Base-by-base conservation (phyloP, 1,284 basidiomycete species). In the Veloboletus limbatus region DNA sequence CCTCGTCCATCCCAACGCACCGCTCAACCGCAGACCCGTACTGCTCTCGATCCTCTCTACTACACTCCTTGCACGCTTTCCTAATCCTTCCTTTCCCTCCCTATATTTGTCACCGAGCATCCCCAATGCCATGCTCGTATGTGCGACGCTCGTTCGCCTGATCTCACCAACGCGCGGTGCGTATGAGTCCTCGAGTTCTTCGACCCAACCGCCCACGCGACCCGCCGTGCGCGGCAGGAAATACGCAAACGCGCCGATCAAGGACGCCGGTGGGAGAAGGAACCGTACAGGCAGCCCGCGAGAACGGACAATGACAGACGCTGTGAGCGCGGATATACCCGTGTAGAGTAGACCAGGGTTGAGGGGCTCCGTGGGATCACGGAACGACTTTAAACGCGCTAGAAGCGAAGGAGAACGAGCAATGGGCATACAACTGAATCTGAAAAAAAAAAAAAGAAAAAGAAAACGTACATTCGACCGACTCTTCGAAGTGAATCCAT, bases 331-430 rank as follows among this genome's bases (percentile, higher is more conserved):
- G 2, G 91, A 85, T 31, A 97, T 81, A 38, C 92, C 90, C 45
- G 92, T 85, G 70, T 94, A 95, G 49, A 95, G 82, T 10, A 88
- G 63, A 16, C 88, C 90, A 1, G 94, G 94, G 6, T 85, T 93
- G 30, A 97, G 77, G 1, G 83, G 74, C 70, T 97, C 94, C 42
- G 86, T 75, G 1, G 82, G 77, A 2, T 89, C 82, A 20, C 90
- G 70, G 57, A 97, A 78, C 6, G 85, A 78, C 67, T 93, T 94
- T 36, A 96, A 74, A 51, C 90, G 83, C 50, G 74, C 92, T 94
- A 54, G 24, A 22, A 9, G 14, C 0, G 33, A n/a, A 37, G 13
- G 41, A 17, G 4, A n/a, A n/a, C n/a, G n/a, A n/a, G n/a, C n/a
- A n/a, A 30, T 26, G 3, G 14, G 9, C 4, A 2, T 4, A 13